Percentiles rank a stretch among this genome's conserved stretches.
phyloP scores from a whole-genome alignment of 2,329 filamentous ascomycete genomes.

The Scedosporium boydii region DNA sequence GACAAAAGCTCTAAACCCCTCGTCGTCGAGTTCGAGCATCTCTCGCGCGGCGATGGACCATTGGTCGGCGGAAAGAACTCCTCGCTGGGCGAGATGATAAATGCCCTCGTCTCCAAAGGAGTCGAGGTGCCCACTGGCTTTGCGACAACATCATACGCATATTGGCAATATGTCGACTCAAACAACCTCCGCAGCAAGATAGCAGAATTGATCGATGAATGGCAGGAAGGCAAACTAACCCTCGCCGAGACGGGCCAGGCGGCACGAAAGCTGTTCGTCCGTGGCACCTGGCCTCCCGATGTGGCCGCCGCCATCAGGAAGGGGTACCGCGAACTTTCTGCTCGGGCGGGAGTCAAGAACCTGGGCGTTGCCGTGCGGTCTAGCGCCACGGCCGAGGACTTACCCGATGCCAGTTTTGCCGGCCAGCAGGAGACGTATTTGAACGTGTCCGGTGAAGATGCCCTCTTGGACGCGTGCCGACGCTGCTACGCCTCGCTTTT shows the following conservation, averaged over 20 bases:
- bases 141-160: slow-evolving; percentile 23
- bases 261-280: slow-evolving; percentile 20
- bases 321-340: slow-evolving; percentile 19
- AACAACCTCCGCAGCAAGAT: slow-evolving; percentile 22
- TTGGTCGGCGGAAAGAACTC: slow-evolving; percentile 28
- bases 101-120: slow-evolving; percentile 16
- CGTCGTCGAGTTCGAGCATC: slow-evolving; percentile 13
- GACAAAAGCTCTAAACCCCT: background rate
- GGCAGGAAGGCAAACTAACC: slow-evolving; percentile 17
- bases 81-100: slow-evolving; percentile 27
- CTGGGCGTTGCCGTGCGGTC: slow-evolving; percentile 27
- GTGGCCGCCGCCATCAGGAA: slow-evolving; percentile 17
- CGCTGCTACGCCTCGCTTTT: slow-evolving; percentile 28
- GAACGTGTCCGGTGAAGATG: slow-evolving; percentile 21
- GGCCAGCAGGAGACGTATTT: slow-evolving; percentile 27
- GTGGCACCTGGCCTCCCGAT: slow-evolving; percentile 19
- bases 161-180: slow-evolving; percentile 22
- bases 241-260: slow-evolving; percentile 21
- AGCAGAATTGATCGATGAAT: slow-evolving; percentile 16
- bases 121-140: slow-evolving; percentile 24
- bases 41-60: slow-evolving; percentile 15
- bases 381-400: slow-evolving; percentile 27
- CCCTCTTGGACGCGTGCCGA: slow-evolving; percentile 22
- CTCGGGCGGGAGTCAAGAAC: slow-evolving; percentile 11
- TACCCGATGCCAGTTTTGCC: slow-evolving; percentile 27